A percentile compares a stretch with the other conserved stretches of the same genome.
These are phyloP conservation scores for Nakazawaea laoshanensis DNA, from an alignment of 805 yeast genomes.

Conservation along the genomic window DNA sequence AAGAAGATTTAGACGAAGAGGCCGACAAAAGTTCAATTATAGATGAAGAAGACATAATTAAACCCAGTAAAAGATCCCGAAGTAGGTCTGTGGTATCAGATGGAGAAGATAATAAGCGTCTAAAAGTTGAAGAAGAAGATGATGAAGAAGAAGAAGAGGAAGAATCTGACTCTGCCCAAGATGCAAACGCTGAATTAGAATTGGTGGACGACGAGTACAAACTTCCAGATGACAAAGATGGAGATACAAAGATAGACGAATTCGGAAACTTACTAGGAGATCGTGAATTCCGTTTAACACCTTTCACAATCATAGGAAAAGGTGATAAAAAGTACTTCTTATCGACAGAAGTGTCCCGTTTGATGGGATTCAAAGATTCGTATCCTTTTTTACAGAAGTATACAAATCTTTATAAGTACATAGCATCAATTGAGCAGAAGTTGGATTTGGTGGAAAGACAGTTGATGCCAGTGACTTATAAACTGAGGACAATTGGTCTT, in stretches of 20 bases:
- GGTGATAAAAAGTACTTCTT: conserved; percentile 81
- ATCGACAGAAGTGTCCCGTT: conserved; percentile 92
- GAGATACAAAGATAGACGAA: conserved; percentile 63
- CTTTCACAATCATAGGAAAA: conserved; percentile 53
- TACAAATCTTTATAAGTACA: conserved; percentile 61
- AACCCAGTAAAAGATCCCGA: conserved; percentile 17
- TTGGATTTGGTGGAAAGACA: conserved; percentile 74
- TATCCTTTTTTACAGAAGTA: conserved; percentile 86
- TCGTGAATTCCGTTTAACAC: conserved; percentile 63
- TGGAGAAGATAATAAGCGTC: conserved; percentile 20
- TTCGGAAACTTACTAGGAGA: conserved; percentile 65
- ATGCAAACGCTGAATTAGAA: conserved; percentile 30
- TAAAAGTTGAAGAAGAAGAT: conserved; percentile 17
- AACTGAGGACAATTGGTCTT: conserved; percentile 81
- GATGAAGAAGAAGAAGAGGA: conserved; percentile 18
- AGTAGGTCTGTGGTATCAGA: conserved; percentile 18
- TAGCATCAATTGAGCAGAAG: conserved; percentile 70
- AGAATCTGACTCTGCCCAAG: conserved; percentile 13
- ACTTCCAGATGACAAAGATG: conserved; percentile 69
- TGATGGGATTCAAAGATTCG: conserved; percentile 90
- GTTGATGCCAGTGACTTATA: conserved; percentile 80
- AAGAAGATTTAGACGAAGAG: conserved; percentile 21
- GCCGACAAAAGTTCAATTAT: conserved; percentile 20
- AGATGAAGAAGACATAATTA: conserved; percentile 15
- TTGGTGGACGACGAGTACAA: conserved; percentile 72